Conservation (phyloP, 169 alveolate genomes). For the Cryptosporidium andersoni region DNA sequence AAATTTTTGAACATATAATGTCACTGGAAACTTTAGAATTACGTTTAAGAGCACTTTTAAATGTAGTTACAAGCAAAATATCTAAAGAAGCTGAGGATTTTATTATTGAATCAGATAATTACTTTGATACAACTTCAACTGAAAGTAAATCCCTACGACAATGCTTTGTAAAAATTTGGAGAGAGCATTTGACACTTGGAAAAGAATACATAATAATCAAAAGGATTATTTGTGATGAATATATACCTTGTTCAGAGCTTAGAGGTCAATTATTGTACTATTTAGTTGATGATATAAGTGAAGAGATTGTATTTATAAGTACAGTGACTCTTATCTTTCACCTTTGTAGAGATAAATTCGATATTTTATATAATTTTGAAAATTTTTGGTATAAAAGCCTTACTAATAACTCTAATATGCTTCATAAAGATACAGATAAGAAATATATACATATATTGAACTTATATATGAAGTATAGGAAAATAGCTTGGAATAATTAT, state of each 20-base stretch:
- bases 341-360: too few species aligned
- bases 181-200: conserved; percentile 11
- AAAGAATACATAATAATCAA: background rate
- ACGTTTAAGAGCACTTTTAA: conserved; percentile 25
- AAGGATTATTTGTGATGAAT: conserved; percentile 7
- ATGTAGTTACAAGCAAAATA: background rate
- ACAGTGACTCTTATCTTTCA: too few species aligned
- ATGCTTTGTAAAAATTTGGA: conserved; percentile 25
- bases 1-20: too few species aligned
- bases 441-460: too few species aligned
- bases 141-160: background rate
- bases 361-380: too few species aligned
- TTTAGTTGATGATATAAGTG: background rate
- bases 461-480: too few species aligned
- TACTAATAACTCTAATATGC: too few species aligned
- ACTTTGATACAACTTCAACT: background rate
- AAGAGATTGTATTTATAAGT: background rate
- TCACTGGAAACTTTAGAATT: background rate
- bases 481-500: too few species aligned
- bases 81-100: too few species aligned
- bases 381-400: too few species aligned
- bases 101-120: too few species aligned
- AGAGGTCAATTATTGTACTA: conserved; percentile 25
- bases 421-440: too few species aligned
- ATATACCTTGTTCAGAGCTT: conserved; percentile 21